These are phyloP conservation scores for Eucalyptus sideroxylon DNA, from an alignment of 345 rosid genomes.

Conservation along the genomic window DNA sequence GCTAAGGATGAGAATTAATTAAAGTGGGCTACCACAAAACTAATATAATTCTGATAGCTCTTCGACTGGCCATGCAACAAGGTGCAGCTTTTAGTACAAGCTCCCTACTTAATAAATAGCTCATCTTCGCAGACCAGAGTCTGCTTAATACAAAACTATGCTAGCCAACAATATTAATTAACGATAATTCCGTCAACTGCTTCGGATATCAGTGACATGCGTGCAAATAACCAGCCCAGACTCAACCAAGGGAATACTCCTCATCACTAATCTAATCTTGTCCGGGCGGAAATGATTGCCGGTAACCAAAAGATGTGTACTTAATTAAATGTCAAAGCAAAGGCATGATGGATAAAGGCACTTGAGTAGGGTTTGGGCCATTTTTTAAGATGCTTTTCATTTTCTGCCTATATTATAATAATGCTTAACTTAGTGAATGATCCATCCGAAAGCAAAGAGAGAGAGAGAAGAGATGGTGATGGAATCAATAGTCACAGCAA, in stretches of 20 bases:
- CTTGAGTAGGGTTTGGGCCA: not conserved
- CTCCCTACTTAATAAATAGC: not conserved
- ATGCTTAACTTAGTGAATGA: not conserved
- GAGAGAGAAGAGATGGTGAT: conserved; percentile 2
- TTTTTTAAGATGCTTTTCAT: not conserved
- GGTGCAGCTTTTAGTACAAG: not conserved
- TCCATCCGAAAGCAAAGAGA: not conserved
- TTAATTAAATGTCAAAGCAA: not conserved
- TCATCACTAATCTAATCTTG: not conserved
- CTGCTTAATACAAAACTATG: not conserved
- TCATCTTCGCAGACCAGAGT: not conserved
- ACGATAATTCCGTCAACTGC: not conserved
- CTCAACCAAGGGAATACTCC: not conserved
- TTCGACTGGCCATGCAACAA: not conserved
- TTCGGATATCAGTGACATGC: not conserved
- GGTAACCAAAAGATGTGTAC: not conserved
- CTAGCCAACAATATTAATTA: not conserved
- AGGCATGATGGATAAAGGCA: conserved; percentile 10
- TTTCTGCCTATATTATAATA: not conserved
- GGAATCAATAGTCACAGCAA: conserved; percentile 15
- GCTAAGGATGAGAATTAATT: not conserved
- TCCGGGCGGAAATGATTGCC: not conserved
- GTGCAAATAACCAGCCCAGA: not conserved
- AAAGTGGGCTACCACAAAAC: not conserved
- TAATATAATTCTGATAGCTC: conserved; percentile 1